Conservation (phyloP, 2,329 filamentous ascomycete species). For the Neofusicoccum laricinum region DNA sequence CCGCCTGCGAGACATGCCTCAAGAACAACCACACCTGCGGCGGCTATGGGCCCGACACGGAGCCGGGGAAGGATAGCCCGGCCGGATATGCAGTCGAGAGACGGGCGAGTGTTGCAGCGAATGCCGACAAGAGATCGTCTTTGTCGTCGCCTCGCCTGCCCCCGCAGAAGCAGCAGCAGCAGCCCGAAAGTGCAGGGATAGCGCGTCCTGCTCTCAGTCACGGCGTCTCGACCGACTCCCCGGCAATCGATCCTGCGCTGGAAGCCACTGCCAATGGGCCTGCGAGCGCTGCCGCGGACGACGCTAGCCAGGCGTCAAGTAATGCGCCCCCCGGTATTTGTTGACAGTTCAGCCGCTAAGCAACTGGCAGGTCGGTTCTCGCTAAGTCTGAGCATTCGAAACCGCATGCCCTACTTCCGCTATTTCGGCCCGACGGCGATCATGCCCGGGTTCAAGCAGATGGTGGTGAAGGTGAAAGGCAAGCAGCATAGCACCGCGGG, state of each 20-base stretch:
- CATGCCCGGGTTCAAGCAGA: conserved; percentile 87
- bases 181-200: not conserved
- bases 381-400: conserved; percentile 49
- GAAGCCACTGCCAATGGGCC: not conserved
- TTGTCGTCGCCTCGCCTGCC: not conserved
- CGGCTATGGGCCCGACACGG: conserved; percentile 42
- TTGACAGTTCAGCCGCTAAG: conserved; percentile 24
- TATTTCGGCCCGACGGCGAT: conserved; percentile 92
- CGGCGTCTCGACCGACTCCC: not conserved
- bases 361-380: conserved; percentile 16
- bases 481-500: conserved; percentile 58
- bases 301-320: conserved; percentile 30
- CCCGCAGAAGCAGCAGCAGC: not conserved
- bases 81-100: not conserved
- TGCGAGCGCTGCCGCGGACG: conserved; percentile 27
- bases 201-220: not conserved
- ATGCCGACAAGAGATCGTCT: not conserved
- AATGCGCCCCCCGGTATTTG: conserved; percentile 24
- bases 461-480: conserved; percentile 75
- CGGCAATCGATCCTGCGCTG: conserved; percentile 4
- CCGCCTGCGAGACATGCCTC: conserved; percentile 44
- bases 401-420: conserved; percentile 81
- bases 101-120: not conserved
- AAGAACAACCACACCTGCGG: conserved; percentile 49
- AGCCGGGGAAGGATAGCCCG: not conserved